Base-by-base conservation (phyloP, 2,329 filamentous ascomycete genomes). In the Penicillium sp. region DNA sequence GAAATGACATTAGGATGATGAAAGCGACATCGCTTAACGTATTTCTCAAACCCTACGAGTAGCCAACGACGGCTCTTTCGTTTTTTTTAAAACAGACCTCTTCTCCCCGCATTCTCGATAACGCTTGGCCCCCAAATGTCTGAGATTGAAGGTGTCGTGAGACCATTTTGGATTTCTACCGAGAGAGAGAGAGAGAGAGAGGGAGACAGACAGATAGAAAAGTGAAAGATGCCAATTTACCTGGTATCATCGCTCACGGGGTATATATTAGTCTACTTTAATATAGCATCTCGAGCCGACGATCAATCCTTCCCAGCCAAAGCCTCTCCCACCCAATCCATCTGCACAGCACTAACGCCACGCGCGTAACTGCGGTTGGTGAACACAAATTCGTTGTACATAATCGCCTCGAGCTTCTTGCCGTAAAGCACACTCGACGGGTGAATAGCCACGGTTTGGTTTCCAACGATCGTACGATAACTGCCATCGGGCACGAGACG, bases 361-460 rank as follows among this genome's bases (percentile, higher is more conserved):
- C 84, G 77, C 15, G 83, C 86, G 75, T 86, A 88, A 53, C 83
- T 83, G 63, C 83, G 83, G 43, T 82, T 86, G 21, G 86, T 88
- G 66, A 84, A 88, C 3, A 88, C 83, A 70, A 85, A 87, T 69
- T 88, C 85, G 58, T 83, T 85, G 66, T 86, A 88, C 69, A 88
- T 77, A 53, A 88, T 85, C 2, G 83, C 85, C 71, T 86, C 84
- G 6, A 85, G 77, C 62, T 83, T 84, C 66, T 81, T 81, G 21
- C 83, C 83, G 66, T 84, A 85, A 7, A 87, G 70, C 15, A 85
- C 83, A 59, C 83, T 86, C 8, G 81, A 82, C 0, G 85, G 85
- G 57, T 88, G 86, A 39, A 88, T 86, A 0, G 84, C 80, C 1
- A 88, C 84, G 0, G 79, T 80, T 70, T 88, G 85, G 61, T 86